These are phyloP conservation scores for Xylaria digitata DNA, from an alignment of 2,329 filamentous ascomycete genomes.

Conservation along the genomic window DNA sequence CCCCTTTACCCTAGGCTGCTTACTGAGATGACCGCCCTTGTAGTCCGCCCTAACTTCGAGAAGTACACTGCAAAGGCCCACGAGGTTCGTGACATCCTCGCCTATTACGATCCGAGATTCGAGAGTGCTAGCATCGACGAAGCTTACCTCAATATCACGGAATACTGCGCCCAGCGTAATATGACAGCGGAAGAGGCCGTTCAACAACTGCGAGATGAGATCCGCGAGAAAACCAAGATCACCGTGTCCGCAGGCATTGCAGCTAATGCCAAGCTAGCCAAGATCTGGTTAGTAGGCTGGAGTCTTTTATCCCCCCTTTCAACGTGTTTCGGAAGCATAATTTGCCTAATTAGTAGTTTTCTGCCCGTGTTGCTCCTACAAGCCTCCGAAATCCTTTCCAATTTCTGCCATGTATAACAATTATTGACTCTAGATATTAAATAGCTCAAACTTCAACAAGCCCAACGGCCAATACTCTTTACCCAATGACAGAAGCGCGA, in stretches of 20 bases:
- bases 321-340: no score
- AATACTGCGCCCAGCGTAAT: constrained; percentile 78
- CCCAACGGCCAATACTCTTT: constrained; percentile 91
- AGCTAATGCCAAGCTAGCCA: constrained; percentile 91
- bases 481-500: constrained; percentile 75
- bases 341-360: no score
- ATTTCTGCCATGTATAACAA: no score
- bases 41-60: constrained; percentile 82
- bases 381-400: no score
- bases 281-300: constrained; percentile 70
- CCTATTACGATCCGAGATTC: constrained; percentile 88
- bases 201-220: constrained; percentile 78
- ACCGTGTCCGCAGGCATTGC: constrained; percentile 96
- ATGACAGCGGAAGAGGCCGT: constrained; percentile 79
- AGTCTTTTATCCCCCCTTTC: no score
- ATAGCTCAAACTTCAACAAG: constrained; percentile 86
- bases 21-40: constrained; percentile 6
- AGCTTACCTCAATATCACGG: constrained; percentile 93
- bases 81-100: constrained; percentile 84
- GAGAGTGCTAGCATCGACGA: constrained; percentile 96
- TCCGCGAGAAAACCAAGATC: constrained; percentile 80
- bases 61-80: constrained; percentile 93
- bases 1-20: not conserved
- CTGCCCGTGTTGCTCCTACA: no score
- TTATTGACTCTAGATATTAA: no score